Evolutionary conservation across 2,329 filamentous ascomycete species (phyloP).

Genomic region (Curvularia hawaiiensis): DNA sequence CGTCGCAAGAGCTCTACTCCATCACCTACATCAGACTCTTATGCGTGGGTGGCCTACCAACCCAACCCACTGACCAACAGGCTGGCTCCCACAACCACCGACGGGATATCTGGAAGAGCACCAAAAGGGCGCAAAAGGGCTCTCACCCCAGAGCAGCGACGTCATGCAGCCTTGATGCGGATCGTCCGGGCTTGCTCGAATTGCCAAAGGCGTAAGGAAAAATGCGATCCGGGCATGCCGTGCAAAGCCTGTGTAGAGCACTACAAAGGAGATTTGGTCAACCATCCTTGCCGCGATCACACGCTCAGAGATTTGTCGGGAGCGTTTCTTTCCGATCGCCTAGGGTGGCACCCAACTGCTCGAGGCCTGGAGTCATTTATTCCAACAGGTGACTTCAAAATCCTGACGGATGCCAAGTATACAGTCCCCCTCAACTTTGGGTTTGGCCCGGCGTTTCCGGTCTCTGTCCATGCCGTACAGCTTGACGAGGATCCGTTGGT

Average conservation of each 20-base stretch:
- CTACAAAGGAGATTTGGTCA: constrained; percentile 45
- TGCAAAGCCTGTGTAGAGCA: constrained; percentile 48
- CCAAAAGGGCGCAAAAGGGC: constrained; percentile 41
- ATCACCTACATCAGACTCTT: constrained; percentile 37
- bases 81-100: constrained; percentile 37
- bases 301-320: constrained; percentile 35
- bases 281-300: constrained; percentile 45
- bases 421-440: constrained; percentile 42
- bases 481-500: constrained; percentile 26
- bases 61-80: constrained; percentile 38
- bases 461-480: constrained; percentile 35
- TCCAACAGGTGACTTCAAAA: constrained; percentile 21
- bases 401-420: constrained; percentile 27
- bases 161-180: constrained; percentile 45
- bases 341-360: constrained; percentile 45
- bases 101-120: constrained; percentile 33
- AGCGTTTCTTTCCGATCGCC: constrained; percentile 39
- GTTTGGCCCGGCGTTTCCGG: constrained; percentile 37
- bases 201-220: constrained; percentile 45
- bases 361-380: constrained; percentile 36
- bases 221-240: constrained; percentile 48
- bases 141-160: constrained; percentile 42
- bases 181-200: constrained; percentile 43
- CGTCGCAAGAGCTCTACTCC: constrained; percentile 31
- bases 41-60: constrained; percentile 45